These are phyloP conservation scores for Smallanthus sonchifolius DNA, from an alignment of 129 eudicot genomes.

Conservation along the genomic window DNA sequence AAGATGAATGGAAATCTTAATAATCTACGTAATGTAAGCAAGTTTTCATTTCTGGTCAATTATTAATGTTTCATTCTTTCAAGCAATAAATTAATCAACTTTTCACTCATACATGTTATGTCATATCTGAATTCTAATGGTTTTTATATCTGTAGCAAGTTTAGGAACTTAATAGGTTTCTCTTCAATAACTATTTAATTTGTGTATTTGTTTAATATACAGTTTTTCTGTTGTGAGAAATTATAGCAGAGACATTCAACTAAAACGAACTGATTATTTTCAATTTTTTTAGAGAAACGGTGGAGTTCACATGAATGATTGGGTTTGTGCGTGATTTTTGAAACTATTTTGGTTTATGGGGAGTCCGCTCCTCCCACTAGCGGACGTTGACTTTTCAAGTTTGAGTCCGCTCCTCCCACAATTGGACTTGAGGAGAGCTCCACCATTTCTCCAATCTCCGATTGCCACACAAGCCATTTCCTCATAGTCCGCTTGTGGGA, in stretches of 20 bases:
- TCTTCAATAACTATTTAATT: not conserved
- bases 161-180: not conserved
- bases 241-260: not conserved
- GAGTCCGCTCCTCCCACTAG: too few species aligned
- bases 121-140: not conserved
- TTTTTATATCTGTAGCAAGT: not conserved
- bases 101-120: not conserved
- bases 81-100: not conserved
- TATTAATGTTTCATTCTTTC: not conserved
- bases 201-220: not conserved
- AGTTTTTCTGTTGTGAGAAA: not conserved
- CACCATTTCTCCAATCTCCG: too few species aligned
- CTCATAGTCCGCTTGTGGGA: too few species aligned
- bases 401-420: too few species aligned
- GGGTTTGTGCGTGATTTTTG: too few species aligned
- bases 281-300: too few species aligned
- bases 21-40: conserved; percentile 67
- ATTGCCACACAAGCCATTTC: too few species aligned
- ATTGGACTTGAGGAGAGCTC: too few species aligned
- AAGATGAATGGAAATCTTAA: conserved; percentile 63
- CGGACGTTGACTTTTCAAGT: too few species aligned
- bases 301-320: too few species aligned
- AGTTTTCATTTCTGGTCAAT: not conserved
- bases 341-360: too few species aligned
- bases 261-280: not conserved